Percentiles rank a stretch among this genome's conserved stretches.
Evolutionary conservation across 1,284 basidiomycete species (phyloP).

Genomic region (Austroboletus novae-zelandiae): DNA sequence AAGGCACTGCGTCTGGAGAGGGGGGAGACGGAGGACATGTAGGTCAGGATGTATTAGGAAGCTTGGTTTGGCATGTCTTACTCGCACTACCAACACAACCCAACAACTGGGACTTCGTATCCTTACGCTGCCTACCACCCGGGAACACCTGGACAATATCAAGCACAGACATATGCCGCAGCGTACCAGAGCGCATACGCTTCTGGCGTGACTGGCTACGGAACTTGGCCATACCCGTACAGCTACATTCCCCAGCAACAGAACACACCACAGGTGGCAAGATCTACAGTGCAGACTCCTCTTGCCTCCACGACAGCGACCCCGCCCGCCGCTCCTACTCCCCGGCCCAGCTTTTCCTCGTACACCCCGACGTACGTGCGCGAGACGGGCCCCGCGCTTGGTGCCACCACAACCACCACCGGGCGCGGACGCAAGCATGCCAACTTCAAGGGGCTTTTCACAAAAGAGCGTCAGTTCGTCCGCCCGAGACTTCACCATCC

Average conservation of each 20-base stretch:
- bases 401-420: slow-evolving; percentile 39
- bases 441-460: slow-evolving; percentile 67
- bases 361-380: slow-evolving; percentile 57
- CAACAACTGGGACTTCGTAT: slow-evolving; percentile 49
- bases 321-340: slow-evolving; percentile 16
- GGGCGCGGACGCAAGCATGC: slow-evolving; percentile 57
- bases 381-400: slow-evolving; percentile 39
- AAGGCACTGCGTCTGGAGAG: slow-evolving; percentile 62
- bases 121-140: slow-evolving; percentile 52
- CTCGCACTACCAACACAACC: slow-evolving; percentile 35
- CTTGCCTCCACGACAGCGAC: slow-evolving; percentile 21
- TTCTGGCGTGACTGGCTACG: slow-evolving; percentile 50
- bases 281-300: slow-evolving; percentile 37
- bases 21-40: slow-evolving; percentile 33
- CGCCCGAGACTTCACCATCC: neutral
- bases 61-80: slow-evolving; percentile 28
- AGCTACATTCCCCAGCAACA: slow-evolving; percentile 50
- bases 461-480: slow-evolving; percentile 67
- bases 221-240: slow-evolving; percentile 58
- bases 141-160: slow-evolving; percentile 35
- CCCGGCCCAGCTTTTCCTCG: slow-evolving; percentile 41
- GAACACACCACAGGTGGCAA: slow-evolving; percentile 32
- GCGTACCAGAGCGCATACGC: slow-evolving; percentile 45
- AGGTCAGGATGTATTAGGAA: no score
- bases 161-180: slow-evolving; percentile 40